These are phyloP conservation scores for Backusella westeae DNA, from an alignment of 192 early-diverging fungal genomes.

Conservation along the genomic window DNA sequence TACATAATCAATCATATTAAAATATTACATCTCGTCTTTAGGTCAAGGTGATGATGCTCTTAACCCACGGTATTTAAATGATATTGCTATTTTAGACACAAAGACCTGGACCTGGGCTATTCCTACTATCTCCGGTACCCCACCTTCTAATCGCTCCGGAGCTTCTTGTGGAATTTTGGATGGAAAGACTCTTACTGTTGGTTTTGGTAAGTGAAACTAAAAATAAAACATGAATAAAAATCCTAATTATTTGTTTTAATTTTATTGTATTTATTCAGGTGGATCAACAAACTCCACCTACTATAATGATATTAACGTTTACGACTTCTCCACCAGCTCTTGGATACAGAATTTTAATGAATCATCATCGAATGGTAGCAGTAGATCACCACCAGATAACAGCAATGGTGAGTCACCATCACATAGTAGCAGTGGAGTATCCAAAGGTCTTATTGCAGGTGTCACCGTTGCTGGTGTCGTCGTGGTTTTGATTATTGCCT, in stretches of 20 bases:
- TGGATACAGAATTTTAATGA: constrained; percentile 25
- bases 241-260: background rate
- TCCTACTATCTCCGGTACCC: constrained; percentile 15
- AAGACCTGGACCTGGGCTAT: constrained; percentile 27
- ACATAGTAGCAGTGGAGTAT: background rate
- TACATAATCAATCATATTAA: background rate
- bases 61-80: background rate
- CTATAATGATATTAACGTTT: constrained; percentile 34
- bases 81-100: constrained; percentile 29
- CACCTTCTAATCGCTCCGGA: constrained; percentile 26
- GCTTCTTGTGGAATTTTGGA: constrained; percentile 24
- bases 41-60: constrained; percentile 10
- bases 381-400: too few species aligned
- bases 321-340: background rate
- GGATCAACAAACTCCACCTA: constrained; percentile 6
- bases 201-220: constrained; percentile 25
- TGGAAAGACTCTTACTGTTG: constrained; percentile 20
- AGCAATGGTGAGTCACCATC: too few species aligned
- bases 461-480: constrained; percentile 30
- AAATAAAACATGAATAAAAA: background rate
- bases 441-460: constrained; percentile 25
- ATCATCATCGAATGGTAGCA: too few species aligned
- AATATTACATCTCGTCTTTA: background rate
- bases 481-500: constrained; percentile 20
- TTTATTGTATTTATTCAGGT: constrained; percentile 6